Conservation (phyloP, 768 basidiomycete genomes). For the Boletus tylopilopsis region DNA sequence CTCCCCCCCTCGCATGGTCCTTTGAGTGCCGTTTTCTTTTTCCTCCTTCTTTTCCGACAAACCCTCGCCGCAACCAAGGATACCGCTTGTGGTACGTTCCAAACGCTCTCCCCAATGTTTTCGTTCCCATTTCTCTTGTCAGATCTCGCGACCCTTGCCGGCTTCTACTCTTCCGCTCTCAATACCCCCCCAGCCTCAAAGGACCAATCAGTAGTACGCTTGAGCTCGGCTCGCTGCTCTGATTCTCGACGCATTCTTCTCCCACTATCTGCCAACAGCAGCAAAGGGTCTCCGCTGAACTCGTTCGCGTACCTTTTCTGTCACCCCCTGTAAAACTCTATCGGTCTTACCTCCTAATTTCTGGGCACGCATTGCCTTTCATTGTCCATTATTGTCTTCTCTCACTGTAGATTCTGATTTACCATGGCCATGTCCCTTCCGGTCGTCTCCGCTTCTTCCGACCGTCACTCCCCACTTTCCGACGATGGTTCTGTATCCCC, state of each 20-base stretch:
- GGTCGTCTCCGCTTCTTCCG: constrained; percentile 36
- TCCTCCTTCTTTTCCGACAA: constrained; percentile 33
- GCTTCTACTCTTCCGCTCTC: constrained; percentile 57
- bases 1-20: constrained; percentile 33
- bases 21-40: constrained; percentile 31
- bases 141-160: constrained; percentile 97
- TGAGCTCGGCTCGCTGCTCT: constrained; percentile 66
- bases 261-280: constrained; percentile 20
- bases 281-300: constrained; percentile 42
- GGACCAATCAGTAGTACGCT: constrained; percentile 50
- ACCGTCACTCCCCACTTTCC: constrained; percentile 38
- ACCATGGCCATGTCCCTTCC: constrained; percentile 39
- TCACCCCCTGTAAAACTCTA: constrained; percentile 24
- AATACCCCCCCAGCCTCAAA: constrained; percentile 30
- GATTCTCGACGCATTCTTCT: constrained; percentile 26
- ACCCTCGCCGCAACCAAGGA: constrained; percentile 50
- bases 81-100: constrained; percentile 45
- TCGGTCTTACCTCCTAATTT: constrained; percentile 16
- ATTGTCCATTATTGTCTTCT: constrained; percentile 5
- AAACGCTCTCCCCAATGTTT: too few species aligned
- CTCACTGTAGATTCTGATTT: constrained; percentile 14
- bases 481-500: constrained; percentile 43
- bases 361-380: not conserved
- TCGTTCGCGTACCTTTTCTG: constrained; percentile 42
- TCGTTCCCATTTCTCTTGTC: constrained; percentile 8